Evolutionary conservation across 345 rosid genomes (phyloP), one percentile per base, ranked within the genome.

Genomic region (Linum lewisii): DNA sequence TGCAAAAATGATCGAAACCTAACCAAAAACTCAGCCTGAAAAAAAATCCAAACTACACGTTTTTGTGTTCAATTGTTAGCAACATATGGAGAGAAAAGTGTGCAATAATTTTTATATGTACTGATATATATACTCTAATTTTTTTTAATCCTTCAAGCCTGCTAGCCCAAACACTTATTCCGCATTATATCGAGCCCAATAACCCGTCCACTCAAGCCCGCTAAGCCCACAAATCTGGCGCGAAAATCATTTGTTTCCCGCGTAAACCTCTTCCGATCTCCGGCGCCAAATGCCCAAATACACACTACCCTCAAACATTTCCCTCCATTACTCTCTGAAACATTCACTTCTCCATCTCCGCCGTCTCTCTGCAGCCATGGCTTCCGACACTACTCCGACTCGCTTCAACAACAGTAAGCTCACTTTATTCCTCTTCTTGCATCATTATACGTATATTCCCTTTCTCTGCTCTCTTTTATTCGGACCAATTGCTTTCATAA

Each of bases 351-450:
- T 5, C 62, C 9, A 58, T 16, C n/a, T 60, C 62, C 69, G 24
- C 21, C 2, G 24, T 63, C 58, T 54, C 69, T 57, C 65, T 18
- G 72, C 68, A 64, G 47, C 69, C 60, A 85, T 93, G 97, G 86
- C 87, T 50, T 83, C 94, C 68, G 84, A 82, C 24, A 81, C 91
- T 6, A 76, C 84, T 67, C 84, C 82, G 5, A 60, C 67, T 23
- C 71, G 67, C 61, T 62, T 71, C 68, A 75, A 62, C 71, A 65
- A 73, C 47, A 84, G 87, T 79, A 71, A 18, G 50, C n/a, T 57
- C 52, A n/a, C 51, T 63, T 42, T 58, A 54, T 57, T 61, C 50
- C 21, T 19, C 47, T 66, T 54, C 16, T 15, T 55, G 11, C 62
- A n/a, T 29, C 6, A 23, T 15, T 64, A 10, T 38, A 1, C 54